Evolutionary conservation across 2,329 filamentous ascomycete genomes (phyloP), one percentile per base, ranked within the genome.

Genomic region (Microdochium bolleyi): DNA sequence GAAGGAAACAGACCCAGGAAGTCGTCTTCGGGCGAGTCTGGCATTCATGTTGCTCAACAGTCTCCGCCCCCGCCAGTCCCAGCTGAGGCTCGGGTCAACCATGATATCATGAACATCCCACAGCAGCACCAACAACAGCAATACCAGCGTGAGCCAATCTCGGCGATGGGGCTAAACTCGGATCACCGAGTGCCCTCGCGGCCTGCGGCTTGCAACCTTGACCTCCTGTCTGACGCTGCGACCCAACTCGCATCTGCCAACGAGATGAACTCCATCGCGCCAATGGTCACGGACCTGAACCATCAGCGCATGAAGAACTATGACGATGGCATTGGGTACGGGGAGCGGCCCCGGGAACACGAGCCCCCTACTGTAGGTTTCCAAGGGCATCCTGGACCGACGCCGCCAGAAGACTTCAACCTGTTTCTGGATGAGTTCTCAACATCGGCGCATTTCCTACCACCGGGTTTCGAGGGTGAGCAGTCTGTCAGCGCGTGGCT

Each of bases 221-320:
- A 83, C 55, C 68, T 83, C 10, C 67, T 83, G 19, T 83, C 79
- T 4, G 79, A 83, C 62, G 79, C 79, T n/a, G 79, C 79, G 1
- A 75, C 73, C 1, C 73, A 75, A 53, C 68, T 76, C 14, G 73
- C 73, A 7, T 74, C 80, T 19, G 77, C 76, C n/a, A 79, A 76
- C 53, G 77, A 80, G 58, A 75, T 78, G 24, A 74, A 71, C 55
- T 67, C 72, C n/a, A 75, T 80, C 59, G 76, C 75, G 53, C 70
- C 74, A 22, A 74, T 78, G 64, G 72, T 79, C 59, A 61, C 71
- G 10, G 75, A 75, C 24, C 66, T 77, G 27, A 58, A 63, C 55
- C 75, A 75, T 49, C 57, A 67, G 7, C 70, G 73, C 21, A 73
- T 74, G 38, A 80, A 80, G 60, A 64, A 70, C 16, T 81, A 77